Evolutionary conservation across 2,329 filamentous ascomycete genomes (phyloP), one percentile per base, ranked within the genome.

Genomic region (Cercospora nicotianae): DNA sequence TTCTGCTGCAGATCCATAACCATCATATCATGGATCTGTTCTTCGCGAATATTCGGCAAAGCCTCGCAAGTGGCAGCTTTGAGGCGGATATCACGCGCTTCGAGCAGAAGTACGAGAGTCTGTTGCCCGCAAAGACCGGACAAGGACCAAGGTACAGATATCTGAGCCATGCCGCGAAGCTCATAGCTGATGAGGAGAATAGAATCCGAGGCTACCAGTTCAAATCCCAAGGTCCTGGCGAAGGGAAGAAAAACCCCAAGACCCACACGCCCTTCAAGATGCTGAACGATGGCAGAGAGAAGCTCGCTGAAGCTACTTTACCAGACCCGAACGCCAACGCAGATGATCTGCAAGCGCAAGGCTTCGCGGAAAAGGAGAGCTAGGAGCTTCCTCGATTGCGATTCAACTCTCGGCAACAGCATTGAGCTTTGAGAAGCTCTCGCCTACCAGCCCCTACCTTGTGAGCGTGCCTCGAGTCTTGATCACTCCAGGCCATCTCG

Each of bases 1-100:
- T 90, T 0, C 84, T 99, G 7, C 84, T 99, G 7, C 94, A 98
- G 78, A 86, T 97, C 3, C 95, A 99, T 81, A 99, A 99, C 78
- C 89, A 96, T 77, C 85, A 89, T 69, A 81, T 91, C 7, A 80
- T 96, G 63, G 85, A 87, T 57, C 75, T 81, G 0, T 97, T 98
- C 81, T 97, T 98, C 78, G 79, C 82, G 0, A 86, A 84, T 0
- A 83, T 97, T 6, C 88, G 94, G 20, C 77, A 80, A 1, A 88
- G 88, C 65, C 89, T 98, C 16, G 78, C 79, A 36, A 78, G 78
- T 0, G 84, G 81, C 6, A 87, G 81, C 18, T 90, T 86, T 70
- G 85, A 87, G 3, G 73, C 82, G 2, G 86, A 90, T 23, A 75
- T 81, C 0, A 79, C 82, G 1, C 81, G 78, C 0, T 97, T 97